Evolutionary conservation across 768 basidiomycete genomes (phyloP).

Genomic region (Mycena indigotica): DNA sequence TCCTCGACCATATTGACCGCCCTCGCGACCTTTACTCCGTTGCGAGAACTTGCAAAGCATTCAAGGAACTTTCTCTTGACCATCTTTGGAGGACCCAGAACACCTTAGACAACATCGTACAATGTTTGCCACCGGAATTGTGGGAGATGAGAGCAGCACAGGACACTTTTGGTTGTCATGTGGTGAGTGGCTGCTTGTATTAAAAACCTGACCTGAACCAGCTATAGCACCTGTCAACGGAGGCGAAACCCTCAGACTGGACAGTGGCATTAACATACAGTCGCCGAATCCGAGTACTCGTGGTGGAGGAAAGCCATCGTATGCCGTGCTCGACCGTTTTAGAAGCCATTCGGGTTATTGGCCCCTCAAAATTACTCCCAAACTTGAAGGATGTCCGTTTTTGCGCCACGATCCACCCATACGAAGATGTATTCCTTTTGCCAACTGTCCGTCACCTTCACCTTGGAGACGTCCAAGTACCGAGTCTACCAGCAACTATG

Average conservation of each 20-base stretch:
- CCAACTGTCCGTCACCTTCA: too few species aligned
- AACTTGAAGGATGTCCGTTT: neutral
- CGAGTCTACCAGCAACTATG: too few species aligned
- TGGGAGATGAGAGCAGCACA: neutral
- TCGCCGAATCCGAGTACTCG: neutral
- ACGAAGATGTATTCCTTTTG: neutral
- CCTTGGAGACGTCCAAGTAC: too few species aligned
- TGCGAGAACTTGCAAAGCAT: neutral
- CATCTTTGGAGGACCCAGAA: neutral
- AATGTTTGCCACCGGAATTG: neutral
- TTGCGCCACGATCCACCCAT: neutral
- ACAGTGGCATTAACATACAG: neutral
- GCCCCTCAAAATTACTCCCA: neutral
- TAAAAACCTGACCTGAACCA: neutral
- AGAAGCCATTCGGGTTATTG: neutral
- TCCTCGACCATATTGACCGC: neutral
- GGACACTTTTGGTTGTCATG: neutral
- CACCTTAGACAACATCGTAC: neutral
- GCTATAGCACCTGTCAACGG: neutral
- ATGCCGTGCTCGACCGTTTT: neutral
- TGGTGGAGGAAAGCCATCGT: neutral
- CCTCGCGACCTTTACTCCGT: neutral
- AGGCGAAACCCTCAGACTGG: neutral
- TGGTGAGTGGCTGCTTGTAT: neutral
- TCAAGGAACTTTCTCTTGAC: neutral